Evolutionary conservation across 768 basidiomycete species (phyloP).

Genomic region (Gloeostereum incarnatum): DNA sequence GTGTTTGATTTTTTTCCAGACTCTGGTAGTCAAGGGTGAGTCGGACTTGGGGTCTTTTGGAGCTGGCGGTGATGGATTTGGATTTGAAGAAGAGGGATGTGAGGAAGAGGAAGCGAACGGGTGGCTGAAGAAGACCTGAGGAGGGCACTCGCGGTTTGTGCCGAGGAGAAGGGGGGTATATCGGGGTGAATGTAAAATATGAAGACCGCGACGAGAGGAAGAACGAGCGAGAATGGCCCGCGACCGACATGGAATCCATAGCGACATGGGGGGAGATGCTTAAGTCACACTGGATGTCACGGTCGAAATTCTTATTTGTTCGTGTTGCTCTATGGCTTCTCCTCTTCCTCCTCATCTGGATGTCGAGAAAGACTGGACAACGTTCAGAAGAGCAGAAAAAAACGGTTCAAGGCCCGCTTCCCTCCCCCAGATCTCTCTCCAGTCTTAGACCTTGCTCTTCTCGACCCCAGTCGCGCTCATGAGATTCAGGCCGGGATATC

Average conservation of each 20-base stretch:
- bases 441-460: slow-evolving; percentile 56
- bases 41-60: slow-evolving; percentile 29
- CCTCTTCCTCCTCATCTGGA: slow-evolving; percentile 13
- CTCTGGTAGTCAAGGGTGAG: slow-evolving; percentile 47
- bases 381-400: slow-evolving; percentile 75
- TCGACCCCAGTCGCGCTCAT: slow-evolving; percentile 26
- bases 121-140: slow-evolving; percentile 17
- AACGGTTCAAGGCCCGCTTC: slow-evolving; percentile 68
- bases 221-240: slow-evolving; percentile 32
- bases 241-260: slow-evolving; percentile 63
- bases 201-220: slow-evolving; percentile 12
- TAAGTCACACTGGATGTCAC: slow-evolving; percentile 1
- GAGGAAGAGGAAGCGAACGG: slow-evolving; percentile 10
- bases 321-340: background rate
- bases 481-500: slow-evolving; percentile 39
- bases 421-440: slow-evolving; percentile 65
- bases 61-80: slow-evolving; percentile 39
- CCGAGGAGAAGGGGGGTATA: slow-evolving; percentile 7
- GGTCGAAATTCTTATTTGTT: no score
- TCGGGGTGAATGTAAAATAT: slow-evolving; percentile 10
- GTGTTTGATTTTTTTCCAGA: slow-evolving; percentile 92
- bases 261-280: slow-evolving; percentile 42
- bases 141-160: slow-evolving; percentile 14
- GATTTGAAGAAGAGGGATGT: slow-evolving; percentile 23
- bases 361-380: slow-evolving; percentile 51